Percentiles rank a stretch among this genome's conserved stretches.
Evolutionary conservation across 495 filamentous ascomycete genomes (phyloP).

Genomic region (Penicillium diatomitis): DNA sequence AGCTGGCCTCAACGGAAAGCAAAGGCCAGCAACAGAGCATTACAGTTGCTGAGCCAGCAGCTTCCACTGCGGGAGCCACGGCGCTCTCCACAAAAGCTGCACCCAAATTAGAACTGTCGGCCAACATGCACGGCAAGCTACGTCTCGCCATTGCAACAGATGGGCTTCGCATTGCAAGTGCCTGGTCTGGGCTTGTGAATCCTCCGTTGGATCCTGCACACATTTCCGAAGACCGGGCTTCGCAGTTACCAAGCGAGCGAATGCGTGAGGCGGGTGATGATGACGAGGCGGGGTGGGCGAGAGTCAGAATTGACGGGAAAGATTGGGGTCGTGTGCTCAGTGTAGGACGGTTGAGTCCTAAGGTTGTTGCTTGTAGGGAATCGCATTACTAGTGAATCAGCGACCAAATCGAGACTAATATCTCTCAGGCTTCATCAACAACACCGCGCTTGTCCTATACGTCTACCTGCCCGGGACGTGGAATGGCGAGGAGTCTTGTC

Average conservation of each 20-base stretch:
- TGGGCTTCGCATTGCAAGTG: constrained; percentile 66
- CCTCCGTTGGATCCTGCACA: constrained; percentile 71
- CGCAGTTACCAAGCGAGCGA: constrained; percentile 62
- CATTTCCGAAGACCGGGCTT: constrained; percentile 51
- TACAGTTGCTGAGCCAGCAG: constrained; percentile 9
- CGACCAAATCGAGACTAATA: not conserved
- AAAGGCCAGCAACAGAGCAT: constrained; percentile 11
- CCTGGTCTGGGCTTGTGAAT: constrained; percentile 76
- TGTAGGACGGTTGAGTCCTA: constrained; percentile 77
- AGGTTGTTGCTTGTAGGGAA: constrained; percentile 72
- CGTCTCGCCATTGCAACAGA: constrained; percentile 68
- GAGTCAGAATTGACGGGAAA: constrained; percentile 78
- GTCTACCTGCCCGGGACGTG: constrained; percentile 76
- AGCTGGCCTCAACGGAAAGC: constrained; percentile 45
- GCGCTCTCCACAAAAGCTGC: constrained; percentile 17
- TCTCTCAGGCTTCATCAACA: constrained; percentile 48
- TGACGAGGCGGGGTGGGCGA: constrained; percentile 67
- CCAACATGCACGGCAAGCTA: constrained; percentile 86
- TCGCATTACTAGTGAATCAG: too few relatives aligned
- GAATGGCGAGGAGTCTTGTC: constrained; percentile 61
- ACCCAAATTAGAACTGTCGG: constrained; percentile 69
- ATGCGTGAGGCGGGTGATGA: constrained; percentile 46
- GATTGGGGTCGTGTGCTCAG: constrained; percentile 88
- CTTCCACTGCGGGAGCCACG: constrained; percentile 5
- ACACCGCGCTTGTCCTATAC: constrained; percentile 84